These are phyloP conservation scores for Amanita polypyramis DNA, from an alignment of 768 basidiomycete species.

Conservation along the genomic window DNA sequence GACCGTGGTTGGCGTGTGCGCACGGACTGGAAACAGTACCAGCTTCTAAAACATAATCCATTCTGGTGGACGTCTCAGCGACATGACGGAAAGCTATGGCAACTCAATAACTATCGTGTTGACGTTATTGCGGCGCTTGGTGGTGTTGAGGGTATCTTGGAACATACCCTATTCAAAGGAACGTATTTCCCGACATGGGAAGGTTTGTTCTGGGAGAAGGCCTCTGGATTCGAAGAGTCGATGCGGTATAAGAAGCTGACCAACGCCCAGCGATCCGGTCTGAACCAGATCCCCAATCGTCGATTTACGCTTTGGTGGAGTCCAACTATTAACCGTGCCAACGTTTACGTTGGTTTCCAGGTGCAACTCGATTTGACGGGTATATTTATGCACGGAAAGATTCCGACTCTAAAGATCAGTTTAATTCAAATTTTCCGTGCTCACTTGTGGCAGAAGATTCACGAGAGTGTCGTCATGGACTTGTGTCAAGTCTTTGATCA, in stretches of 20 bases:
- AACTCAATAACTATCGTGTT: conserved; percentile 96
- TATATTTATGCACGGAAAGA: conserved; percentile 98
- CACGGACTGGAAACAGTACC: conserved; percentile 97
- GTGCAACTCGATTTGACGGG: conserved; percentile 97
- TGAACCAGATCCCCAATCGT: conserved; percentile 97
- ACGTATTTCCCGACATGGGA: conserved; percentile 99
- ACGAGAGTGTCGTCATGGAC: conserved; percentile 91
- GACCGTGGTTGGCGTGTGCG: conserved; percentile 99
- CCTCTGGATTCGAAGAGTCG: conserved; percentile 92
- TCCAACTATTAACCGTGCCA: conserved; percentile 97
- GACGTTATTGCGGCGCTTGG: conserved; percentile 98
- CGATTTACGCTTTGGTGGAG: conserved; percentile 99
- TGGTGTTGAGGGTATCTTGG: conserved; percentile 93
- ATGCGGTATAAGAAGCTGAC: conserved; percentile 96
- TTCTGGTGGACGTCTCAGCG: conserved; percentile 99
- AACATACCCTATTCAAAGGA: conserved; percentile 95
- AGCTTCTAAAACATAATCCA: conserved; percentile 87
- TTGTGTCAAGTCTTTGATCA: conserved; percentile 99
- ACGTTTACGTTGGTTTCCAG: conserved; percentile 99
- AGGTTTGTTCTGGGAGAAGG: conserved; percentile 98
- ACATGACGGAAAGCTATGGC: conserved; percentile 94
- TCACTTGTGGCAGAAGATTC: conserved; percentile 99
- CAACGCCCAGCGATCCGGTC: conserved; percentile 96
- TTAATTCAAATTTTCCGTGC: conserved; percentile 99
- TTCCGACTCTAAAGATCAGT: conserved; percentile 95